Evolutionary conservation across 2,329 filamentous ascomycete genomes (phyloP), one percentile per base, ranked within the genome.

Genomic region (Ophiostoma piceae): DNA sequence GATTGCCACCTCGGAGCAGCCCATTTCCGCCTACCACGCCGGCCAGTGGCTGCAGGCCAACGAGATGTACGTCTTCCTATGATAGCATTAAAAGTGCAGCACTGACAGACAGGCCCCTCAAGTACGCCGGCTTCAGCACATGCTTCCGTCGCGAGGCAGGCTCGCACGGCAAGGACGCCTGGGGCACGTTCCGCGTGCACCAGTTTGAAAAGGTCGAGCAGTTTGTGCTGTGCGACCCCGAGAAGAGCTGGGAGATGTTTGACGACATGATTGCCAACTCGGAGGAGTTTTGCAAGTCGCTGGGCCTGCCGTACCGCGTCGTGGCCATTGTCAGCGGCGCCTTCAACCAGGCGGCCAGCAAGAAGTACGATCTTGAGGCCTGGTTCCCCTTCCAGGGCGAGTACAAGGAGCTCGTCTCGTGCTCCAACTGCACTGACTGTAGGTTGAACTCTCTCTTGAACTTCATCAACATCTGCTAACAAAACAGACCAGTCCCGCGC

Each of bases 401-500:
- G 81, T 99, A 98, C 86, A 98, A 98, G 82, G 95, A 98, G 82
- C 87, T 99, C 37, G 95, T 98, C 67, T 96, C 92, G 26, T 97
- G 94, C 85, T 96, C 92, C 72, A 99, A 99, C 82, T 99, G 95
- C 84, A 96, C 92, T 64, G 94, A 98, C 79, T 98, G 72, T 73
- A 35, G 5, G 73, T 39, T 22, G 11, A 14, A 11, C 19, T 60
- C 11, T 60, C 14, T 35, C 6, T 19, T 35, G 3, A 16, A 35
- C 6, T 62, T 32, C 2, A 5, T 16, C 35, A 29, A n/a, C 14
- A 3, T 6, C 16, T 9, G 60, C 60, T 64, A 64, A 64, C 60
- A 39, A 37, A 64, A n/a, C 66, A 73, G 71, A 98, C 83, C 95
- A 99, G 83, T 93, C 92, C 32, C 87, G 95, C 70, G 94, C 93